phyloP scores from a whole-genome alignment of 345 rosid species.

The Rhizophora mangle region DNA sequence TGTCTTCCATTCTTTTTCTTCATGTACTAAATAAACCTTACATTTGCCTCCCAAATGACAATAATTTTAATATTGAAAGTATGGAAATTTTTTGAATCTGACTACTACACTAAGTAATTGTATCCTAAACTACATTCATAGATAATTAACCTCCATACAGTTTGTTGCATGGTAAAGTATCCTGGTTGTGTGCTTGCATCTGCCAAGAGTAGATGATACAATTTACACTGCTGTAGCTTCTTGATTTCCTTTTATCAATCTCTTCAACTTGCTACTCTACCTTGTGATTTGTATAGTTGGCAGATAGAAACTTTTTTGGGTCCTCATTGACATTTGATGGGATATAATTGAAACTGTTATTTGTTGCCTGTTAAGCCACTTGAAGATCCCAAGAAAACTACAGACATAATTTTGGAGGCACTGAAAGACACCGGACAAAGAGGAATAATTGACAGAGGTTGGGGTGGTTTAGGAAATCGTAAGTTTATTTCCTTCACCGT shows the following conservation, averaged over 20 bases:
- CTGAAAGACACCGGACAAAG: slow-evolving; percentile 78
- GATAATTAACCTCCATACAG: not conserved
- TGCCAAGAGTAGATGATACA: not conserved
- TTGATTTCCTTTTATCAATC: not conserved
- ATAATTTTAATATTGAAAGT: no score
- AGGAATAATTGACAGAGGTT: slow-evolving; percentile 91
- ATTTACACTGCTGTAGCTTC: not conserved
- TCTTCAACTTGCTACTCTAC: not conserved
- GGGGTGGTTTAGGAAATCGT: slow-evolving; percentile 94
- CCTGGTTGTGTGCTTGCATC: not conserved
- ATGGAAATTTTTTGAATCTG: no score
- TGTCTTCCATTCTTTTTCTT: not conserved
- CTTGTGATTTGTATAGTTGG: slow-evolving; percentile 1
- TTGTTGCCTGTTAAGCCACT: slow-evolving; percentile 67
- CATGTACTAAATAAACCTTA: not conserved
- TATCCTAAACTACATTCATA: not conserved
- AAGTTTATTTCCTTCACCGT: slow-evolving; percentile 31
- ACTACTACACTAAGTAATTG: no score
- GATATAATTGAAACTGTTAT: slow-evolving; percentile 6
- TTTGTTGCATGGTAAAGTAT: not conserved
- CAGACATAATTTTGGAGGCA: slow-evolving; percentile 77
- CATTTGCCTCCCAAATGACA: no score
- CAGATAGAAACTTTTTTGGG: not conserved
- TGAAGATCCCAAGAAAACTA: slow-evolving; percentile 74
- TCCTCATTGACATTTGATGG: slow-evolving; percentile 2